These are phyloP conservation scores for Calonectria honghensis DNA, from an alignment of 2,329 filamentous ascomycete species.

Conservation along the genomic window DNA sequence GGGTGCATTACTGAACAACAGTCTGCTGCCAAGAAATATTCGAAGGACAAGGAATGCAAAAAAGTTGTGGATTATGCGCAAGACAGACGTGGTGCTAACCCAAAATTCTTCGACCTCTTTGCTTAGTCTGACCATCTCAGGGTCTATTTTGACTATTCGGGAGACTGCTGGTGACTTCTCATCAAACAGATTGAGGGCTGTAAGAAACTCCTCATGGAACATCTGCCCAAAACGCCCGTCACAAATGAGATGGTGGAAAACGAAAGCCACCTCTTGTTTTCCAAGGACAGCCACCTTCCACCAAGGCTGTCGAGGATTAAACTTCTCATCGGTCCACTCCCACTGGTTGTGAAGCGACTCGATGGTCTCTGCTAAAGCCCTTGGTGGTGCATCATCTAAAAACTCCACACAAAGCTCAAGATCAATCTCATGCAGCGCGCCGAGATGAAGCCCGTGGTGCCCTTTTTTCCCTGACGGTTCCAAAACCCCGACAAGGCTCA, in stretches of 20 bases:
- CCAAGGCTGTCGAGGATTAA: constrained; percentile 34
- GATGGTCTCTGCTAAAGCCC: background rate
- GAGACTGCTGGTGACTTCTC: background rate
- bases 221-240: constrained; percentile 42
- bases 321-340: constrained; percentile 39
- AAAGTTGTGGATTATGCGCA: constrained; percentile 29
- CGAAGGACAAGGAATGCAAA: constrained; percentile 33
- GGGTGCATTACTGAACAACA: constrained; percentile 34
- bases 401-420: constrained; percentile 43
- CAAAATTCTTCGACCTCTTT: constrained; percentile 36
- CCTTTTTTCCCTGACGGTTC: background rate
- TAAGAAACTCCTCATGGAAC: constrained; percentile 44
- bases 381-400: background rate
- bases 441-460: constrained; percentile 31
- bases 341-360: constrained; percentile 46
- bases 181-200: constrained; percentile 34
- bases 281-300: constrained; percentile 46
- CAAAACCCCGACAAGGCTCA: constrained; percentile 29
- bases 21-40: constrained; percentile 29
- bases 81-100: constrained; percentile 26
- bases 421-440: constrained; percentile 42
- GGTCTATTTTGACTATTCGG: constrained; percentile 33
- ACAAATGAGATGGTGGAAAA: constrained; percentile 46
- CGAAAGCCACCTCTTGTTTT: constrained; percentile 40
- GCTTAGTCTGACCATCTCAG: constrained; percentile 27